phyloP scores from a whole-genome alignment of 2,329 filamentous ascomycete genomes.

The Aspergillus hiratsukae region DNA sequence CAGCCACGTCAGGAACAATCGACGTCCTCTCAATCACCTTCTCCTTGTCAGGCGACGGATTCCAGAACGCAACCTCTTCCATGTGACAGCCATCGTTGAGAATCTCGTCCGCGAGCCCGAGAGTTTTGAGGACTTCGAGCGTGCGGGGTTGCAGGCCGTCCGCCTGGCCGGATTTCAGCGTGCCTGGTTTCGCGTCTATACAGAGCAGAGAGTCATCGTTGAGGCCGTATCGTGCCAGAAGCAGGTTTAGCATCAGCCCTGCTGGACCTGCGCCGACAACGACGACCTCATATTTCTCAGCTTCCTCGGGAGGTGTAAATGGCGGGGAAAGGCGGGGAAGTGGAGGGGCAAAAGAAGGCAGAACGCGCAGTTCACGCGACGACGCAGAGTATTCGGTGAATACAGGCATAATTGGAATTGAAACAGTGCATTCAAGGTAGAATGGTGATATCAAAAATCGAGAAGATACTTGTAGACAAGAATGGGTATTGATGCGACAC shows the following conservation, averaged over 20 bases:
- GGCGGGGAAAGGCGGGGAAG: conserved; percentile 31
- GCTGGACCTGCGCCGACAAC: conserved; percentile 42
- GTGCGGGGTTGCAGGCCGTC: conserved; percentile 43
- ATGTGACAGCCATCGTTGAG: conserved; percentile 37
- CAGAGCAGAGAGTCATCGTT: conserved; percentile 39
- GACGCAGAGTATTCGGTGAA: conserved; percentile 33
- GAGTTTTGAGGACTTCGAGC: conserved; percentile 40
- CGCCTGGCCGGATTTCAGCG: conserved; percentile 40
- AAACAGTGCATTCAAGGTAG: background rate
- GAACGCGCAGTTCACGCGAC: conserved; percentile 37
- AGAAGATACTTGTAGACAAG: background rate
- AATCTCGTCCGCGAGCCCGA: conserved; percentile 39
- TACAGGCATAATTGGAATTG: conserved; percentile 31
- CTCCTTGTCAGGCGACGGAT: conserved; percentile 49
- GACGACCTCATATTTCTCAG: conserved; percentile 40
- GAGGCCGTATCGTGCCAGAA: conserved; percentile 43
- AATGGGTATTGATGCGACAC: background rate
- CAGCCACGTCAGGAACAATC: conserved; percentile 47
- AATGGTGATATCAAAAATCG: background rate
- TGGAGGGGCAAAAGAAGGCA: conserved; percentile 37
- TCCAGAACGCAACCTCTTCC: conserved; percentile 65
- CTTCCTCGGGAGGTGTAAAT: conserved; percentile 10
- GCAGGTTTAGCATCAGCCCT: conserved; percentile 39
- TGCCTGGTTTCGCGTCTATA: conserved; percentile 39
- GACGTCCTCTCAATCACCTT: conserved; percentile 60